A percentile compares a stretch with the other conserved stretches of the same genome.
phyloP scores from a whole-genome alignment of 2,329 filamentous ascomycete species.

The Ascochyta clinopodiicola region DNA sequence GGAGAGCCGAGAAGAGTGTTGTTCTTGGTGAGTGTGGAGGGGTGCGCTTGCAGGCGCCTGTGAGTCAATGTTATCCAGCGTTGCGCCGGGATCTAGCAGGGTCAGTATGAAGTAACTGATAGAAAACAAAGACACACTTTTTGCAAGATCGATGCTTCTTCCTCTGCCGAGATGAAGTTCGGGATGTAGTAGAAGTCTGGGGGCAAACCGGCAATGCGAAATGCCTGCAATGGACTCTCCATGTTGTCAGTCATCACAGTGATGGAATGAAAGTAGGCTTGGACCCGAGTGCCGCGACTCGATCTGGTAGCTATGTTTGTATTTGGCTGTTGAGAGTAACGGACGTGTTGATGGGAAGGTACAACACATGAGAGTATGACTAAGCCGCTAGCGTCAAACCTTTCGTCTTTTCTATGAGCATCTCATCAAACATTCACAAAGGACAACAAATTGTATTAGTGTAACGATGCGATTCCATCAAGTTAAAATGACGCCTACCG shows the following conservation, averaged over 20 bases:
- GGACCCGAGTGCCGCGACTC: neutral
- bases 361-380: neutral
- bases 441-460: neutral
- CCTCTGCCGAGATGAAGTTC: slow-evolving; percentile 78
- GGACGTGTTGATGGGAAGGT: neutral
- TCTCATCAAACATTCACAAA: neutral
- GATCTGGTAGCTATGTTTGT: neutral
- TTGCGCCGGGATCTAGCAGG: slow-evolving; percentile 52
- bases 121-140: slow-evolving; percentile 61
- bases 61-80: slow-evolving; percentile 89
- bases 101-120: neutral
- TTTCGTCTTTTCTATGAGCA: neutral
- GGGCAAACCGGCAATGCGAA: slow-evolving; percentile 63
- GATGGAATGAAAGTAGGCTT: neutral
- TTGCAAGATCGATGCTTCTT: slow-evolving; percentile 73
- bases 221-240: slow-evolving; percentile 17
- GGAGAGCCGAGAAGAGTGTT: slow-evolving; percentile 76
- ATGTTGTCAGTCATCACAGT: neutral
- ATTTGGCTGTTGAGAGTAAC: neutral
- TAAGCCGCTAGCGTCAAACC: neutral
- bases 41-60: slow-evolving; percentile 89
- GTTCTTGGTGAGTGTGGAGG: slow-evolving; percentile 75
- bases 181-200: slow-evolving; percentile 81
- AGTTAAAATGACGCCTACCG: too few species aligned
- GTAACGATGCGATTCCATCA: neutral